Evolutionary conservation across 768 basidiomycete species (phyloP), one percentile per base, ranked within the genome.

Genomic region (Crassisporium funariophilum): DNA sequence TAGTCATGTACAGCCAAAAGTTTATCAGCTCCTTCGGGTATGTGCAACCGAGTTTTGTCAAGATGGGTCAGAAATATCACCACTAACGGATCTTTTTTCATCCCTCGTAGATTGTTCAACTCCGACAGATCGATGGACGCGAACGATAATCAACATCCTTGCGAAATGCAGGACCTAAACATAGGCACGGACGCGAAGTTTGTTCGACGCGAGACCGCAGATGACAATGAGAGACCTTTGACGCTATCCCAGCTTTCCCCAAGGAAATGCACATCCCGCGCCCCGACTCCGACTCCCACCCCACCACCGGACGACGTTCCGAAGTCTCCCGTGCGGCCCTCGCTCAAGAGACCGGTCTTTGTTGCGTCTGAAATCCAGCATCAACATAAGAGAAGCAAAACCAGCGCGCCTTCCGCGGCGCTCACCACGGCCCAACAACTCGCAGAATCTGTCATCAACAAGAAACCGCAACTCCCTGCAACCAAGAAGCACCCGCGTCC

Each of bases 1-100:
- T 82, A 53, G 61, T 83, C 56, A 70, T 70, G 50, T 78, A 76
- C 50, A 72, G 75, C 46, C 70, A 80, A 61, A 69, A 68, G 44
- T 46, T 78, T 49, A 70, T 74, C 52, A 61, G 57, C 58, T 66
- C 73, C 48, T 70, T 71, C 54, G 63, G 71, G 77, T 79, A 64
- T 44, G 78, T 72, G 61, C 31, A 13, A 41, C 29, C 15, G 16
- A 27, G 41, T 50, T 39, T 55, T 38, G 17, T 36, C 31, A 21
- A 27, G 46, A 22, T 35, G 52, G 35, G 19, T 22, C 34, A 11
- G 21, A 37, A 22, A 37, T 50, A 35, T 52, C 42, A 39, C n/a
- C n/a, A n/a, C n/a, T n/a, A n/a, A n/a, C n/a, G n/a, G n/a, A 45
- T 39, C n/a, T 16, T 29, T 46, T 54, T 29, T 35, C 43, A 35